Evolutionary conservation across 139 green algal species (phyloP).

Genomic region (Chlorella sp.): DNA sequence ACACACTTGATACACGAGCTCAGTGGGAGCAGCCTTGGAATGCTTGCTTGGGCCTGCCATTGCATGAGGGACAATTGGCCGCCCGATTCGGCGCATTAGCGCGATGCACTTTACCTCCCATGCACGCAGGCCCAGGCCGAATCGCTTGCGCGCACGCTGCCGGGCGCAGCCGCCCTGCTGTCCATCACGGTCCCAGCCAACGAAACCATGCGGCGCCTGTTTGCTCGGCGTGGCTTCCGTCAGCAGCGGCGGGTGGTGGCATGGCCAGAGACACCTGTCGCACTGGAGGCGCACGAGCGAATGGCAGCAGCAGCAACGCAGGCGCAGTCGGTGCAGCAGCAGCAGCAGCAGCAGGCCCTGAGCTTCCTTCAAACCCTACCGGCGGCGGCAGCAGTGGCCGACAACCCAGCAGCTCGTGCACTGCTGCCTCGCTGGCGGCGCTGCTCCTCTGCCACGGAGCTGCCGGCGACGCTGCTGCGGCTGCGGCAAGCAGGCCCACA

Average conservation of each 20-base stretch:
- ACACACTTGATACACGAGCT: neutral
- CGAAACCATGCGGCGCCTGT: constrained; percentile 13
- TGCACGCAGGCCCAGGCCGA: neutral
- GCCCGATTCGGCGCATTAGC: neutral
- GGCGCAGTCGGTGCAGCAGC: neutral
- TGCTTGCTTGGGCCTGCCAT: neutral
- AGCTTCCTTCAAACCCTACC: neutral
- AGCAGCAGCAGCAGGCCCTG: neutral
- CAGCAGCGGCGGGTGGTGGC: neutral
- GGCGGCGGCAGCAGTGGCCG: neutral
- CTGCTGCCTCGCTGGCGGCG: constrained; percentile 23
- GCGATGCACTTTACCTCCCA: neutral
- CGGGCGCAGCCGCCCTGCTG: neutral
- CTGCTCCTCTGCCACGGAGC: neutral
- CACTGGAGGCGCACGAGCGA: neutral
- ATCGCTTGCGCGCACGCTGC: neutral
- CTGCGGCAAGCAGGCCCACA: neutral
- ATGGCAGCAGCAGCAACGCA: neutral
- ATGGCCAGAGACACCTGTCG: neutral
- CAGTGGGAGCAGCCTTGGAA: neutral
- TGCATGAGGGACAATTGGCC: too few species aligned
- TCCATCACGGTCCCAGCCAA: constrained; percentile 11
- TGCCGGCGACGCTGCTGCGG: neutral
- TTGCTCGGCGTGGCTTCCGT: neutral
- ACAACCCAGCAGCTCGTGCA: neutral